These are phyloP conservation scores for Phytophthora syringae DNA, from an alignment of 352 stramenopile species.

Conservation along the genomic window DNA sequence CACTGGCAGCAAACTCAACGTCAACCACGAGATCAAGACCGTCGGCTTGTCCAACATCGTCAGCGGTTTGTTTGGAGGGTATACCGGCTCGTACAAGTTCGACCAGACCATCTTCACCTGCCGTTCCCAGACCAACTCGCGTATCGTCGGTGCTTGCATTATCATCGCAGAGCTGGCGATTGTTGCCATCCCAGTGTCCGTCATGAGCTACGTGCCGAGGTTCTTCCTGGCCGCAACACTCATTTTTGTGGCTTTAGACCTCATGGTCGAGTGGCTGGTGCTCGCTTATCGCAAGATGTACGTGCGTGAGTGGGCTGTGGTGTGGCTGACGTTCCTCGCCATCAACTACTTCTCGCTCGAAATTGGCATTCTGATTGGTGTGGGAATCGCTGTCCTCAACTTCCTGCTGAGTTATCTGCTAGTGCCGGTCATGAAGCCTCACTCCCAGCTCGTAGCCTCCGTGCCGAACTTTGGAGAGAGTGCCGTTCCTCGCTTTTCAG, in stretches of 20 bases:
- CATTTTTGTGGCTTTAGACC: slow-evolving; percentile 96
- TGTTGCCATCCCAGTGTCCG: slow-evolving; percentile 88
- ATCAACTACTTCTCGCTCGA: slow-evolving; percentile 95
- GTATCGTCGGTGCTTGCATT: slow-evolving; percentile 90
- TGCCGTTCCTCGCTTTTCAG: slow-evolving; percentile 60
- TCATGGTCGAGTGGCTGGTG: slow-evolving; percentile 97
- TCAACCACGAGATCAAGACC: slow-evolving; percentile 93
- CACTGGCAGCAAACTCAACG: slow-evolving; percentile 92
- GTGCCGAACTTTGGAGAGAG: slow-evolving; percentile 40
- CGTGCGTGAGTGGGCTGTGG: slow-evolving; percentile 91
- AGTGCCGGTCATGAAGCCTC: slow-evolving; percentile 59
- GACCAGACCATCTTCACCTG: slow-evolving; percentile 98
- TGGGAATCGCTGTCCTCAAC: slow-evolving; percentile 86
- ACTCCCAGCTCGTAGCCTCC: slow-evolving; percentile 43
- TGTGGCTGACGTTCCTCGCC: slow-evolving; percentile 91
- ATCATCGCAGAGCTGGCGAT: slow-evolving; percentile 86
- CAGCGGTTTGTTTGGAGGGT: slow-evolving; percentile 94
- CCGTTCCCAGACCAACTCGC: slow-evolving; percentile 87
- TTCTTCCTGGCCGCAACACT: slow-evolving; percentile 98
- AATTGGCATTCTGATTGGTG: slow-evolving; percentile 93
- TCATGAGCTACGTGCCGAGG: slow-evolving; percentile 94
- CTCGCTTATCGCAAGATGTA: slow-evolving; percentile 79
- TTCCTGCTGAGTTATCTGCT: slow-evolving; percentile 77
- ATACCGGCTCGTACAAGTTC: slow-evolving; percentile 99
- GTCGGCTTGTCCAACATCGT: slow-evolving; percentile 97